Evolutionary conservation across 352 stramenopile species (phyloP), one percentile per base, ranked within the genome.

Genomic region (Globisporangium cederbergense): DNA sequence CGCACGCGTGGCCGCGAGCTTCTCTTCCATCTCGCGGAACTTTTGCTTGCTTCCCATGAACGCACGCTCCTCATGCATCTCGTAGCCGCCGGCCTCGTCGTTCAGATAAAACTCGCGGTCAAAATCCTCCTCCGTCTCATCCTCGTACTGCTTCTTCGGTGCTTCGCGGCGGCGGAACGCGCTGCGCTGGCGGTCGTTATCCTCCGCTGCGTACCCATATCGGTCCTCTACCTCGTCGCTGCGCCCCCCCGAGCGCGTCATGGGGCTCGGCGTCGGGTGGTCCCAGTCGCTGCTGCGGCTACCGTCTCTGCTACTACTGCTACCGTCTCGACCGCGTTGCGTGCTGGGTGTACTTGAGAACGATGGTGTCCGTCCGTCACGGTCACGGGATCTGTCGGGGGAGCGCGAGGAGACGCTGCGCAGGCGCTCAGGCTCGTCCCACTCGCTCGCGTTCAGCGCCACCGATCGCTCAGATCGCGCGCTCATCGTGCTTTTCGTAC

Each of bases 81-180:
- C 77, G 7, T 76, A 68, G 25, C 78, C 84, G 36, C 83, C 76
- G 22, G 71, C 81, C 57, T 98, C 91, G 64, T 99, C 93, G 32
- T 90, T 83, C n/a, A 98, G 75, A 66, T 99, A 99, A 64, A 98
- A 99, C 64, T 97, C 78, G 25, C 93, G 80, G 76, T 98, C 94
- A 62, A 98, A 98, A 28, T 97, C 83, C 64, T 97, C 89, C 60
- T 98, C 91, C 3, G 78, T 83, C 16, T 79, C 64, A 46, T 93
- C 87, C 6, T 91, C 81, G 73, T 95, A 95, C 22, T 87, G 56
- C 58, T 88, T 90, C 72, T 93, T 93, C 1, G 84, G 78, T 0
- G 70, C 78, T 38, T 81, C 67, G 32, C 70, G 62, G 11, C 34
- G 69, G 61, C 40, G 22, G 36, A 13, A n/a, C 22, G 49, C 22